Evolutionary conservation across 2,329 filamentous ascomycete genomes (phyloP).

Genomic region (Pseudocercospora macadamiae): DNA sequence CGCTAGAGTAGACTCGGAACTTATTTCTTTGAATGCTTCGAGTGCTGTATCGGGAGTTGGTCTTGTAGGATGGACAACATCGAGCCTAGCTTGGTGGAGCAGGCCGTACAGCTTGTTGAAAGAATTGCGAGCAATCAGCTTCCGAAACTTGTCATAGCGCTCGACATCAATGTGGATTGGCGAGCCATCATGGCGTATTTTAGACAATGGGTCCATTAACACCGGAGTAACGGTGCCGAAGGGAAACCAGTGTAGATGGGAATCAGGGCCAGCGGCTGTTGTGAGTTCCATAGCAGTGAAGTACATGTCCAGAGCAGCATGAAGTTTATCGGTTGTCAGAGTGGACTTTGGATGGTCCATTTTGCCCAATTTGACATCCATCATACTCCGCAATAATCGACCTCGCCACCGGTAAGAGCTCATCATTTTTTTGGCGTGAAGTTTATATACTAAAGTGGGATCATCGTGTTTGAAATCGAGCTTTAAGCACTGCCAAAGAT

Average conservation of each 20-base stretch:
- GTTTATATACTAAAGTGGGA: too few relatives aligned
- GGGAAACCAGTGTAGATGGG: constrained; percentile 17
- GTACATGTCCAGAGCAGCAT: constrained; percentile 21
- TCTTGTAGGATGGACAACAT: constrained; percentile 3
- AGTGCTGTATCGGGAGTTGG: neutral
- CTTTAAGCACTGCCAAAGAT: constrained; percentile 36
- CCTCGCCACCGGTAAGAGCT: constrained; percentile 29
- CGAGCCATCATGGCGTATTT: neutral
- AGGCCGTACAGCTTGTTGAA: neutral
- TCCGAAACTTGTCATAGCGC: constrained; percentile 18
- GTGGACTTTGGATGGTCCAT: neutral
- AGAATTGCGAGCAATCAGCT: neutral
- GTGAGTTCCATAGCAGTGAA: constrained; percentile 19
- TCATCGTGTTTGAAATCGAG: constrained; percentile 24
- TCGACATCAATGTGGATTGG: constrained; percentile 11
- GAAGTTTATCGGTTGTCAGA: neutral
- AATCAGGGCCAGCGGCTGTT: neutral
- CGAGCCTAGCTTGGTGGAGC: neutral
- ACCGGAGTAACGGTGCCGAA: neutral
- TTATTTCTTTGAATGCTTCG: neutral
- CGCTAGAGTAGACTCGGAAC: neutral
- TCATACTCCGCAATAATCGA: constrained; percentile 23
- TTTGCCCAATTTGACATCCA: constrained; percentile 5
- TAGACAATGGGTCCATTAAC: neutral
- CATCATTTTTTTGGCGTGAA: neutral